Evolutionary conservation across 331 rosid species (phyloP).

Genomic region (Pyracantha coccinea): DNA sequence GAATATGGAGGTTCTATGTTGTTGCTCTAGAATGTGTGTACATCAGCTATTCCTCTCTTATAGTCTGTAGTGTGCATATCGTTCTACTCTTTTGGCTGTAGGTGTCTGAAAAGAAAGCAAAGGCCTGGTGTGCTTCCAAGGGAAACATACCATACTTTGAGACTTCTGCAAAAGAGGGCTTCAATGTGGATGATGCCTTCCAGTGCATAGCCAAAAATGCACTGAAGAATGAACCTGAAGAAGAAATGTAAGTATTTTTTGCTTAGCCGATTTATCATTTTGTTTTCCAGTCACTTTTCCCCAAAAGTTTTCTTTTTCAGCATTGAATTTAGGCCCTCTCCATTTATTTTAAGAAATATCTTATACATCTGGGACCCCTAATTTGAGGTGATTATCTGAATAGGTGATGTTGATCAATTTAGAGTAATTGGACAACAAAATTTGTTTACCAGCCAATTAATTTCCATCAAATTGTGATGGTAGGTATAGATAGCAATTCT

Average conservation of each 20-base stretch:
- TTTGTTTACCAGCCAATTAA: neutral
- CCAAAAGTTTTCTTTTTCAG: neutral
- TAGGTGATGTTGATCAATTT: neutral
- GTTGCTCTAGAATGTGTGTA: neutral
- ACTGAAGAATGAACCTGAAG: slow-evolving; percentile 97
- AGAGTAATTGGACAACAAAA: neutral
- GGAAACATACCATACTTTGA: slow-evolving; percentile 95
- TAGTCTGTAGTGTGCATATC: neutral
- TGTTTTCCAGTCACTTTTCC: neutral
- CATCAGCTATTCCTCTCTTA: neutral
- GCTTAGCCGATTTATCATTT: neutral
- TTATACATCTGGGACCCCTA: neutral
- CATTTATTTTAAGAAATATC: neutral
- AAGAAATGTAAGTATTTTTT: slow-evolving; percentile 65
- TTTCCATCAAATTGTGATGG: neutral
- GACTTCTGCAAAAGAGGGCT: slow-evolving; percentile 96
- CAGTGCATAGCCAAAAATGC: slow-evolving; percentile 92
- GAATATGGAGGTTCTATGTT: neutral
- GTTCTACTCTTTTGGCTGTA: slow-evolving; percentile 15
- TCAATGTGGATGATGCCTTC: slow-evolving; percentile 85
- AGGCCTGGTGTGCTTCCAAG: slow-evolving; percentile 97
- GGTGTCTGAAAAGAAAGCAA: slow-evolving; percentile 96
- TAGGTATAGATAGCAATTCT: neutral
- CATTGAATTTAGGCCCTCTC: neutral
- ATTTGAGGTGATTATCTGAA: neutral